Conservation (phyloP, 805 yeast species). For the Candida xiaguanensis region DNA sequence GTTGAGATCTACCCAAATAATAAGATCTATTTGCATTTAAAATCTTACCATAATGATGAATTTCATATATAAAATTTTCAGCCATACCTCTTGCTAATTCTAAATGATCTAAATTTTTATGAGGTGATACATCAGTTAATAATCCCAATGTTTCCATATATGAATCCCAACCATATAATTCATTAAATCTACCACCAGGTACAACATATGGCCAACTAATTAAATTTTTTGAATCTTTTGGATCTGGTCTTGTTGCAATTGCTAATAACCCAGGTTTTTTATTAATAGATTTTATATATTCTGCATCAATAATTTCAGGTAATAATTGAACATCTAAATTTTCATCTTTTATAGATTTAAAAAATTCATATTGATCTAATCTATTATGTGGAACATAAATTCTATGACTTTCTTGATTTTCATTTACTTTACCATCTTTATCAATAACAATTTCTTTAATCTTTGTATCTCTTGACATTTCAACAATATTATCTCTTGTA, state of each 20-base stretch:
- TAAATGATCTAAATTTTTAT: constrained; percentile 37
- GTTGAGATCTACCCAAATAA: constrained; percentile 89
- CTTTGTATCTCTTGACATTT: constrained; percentile 77
- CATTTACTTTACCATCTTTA: constrained; percentile 25
- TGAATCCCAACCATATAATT: constrained; percentile 97
- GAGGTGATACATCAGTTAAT: constrained; percentile 47
- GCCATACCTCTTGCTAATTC: constrained; percentile 87
- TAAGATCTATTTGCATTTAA: constrained; percentile 92
- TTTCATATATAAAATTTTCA: constrained; percentile 87
- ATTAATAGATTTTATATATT: constrained; percentile 72
- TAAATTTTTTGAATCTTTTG: constrained; percentile 47
- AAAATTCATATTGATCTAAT: constrained; percentile 71
- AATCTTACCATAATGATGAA: constrained; percentile 85
- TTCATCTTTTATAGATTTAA: constrained; percentile 45
- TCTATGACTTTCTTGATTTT: constrained; percentile 60
- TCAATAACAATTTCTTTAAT: constrained; percentile 48
- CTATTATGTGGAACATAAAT: constrained; percentile 72
- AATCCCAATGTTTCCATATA: constrained; percentile 88
- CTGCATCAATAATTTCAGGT: constrained; percentile 73
- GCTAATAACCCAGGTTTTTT: constrained; percentile 83
- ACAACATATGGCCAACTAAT: constrained; percentile 84
- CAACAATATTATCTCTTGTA: constrained; percentile 56
- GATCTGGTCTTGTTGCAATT: constrained; percentile 64
- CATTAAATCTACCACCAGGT: constrained; percentile 97
- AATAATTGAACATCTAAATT: constrained; percentile 71